Evolutionary conservation across 179 eudicot genomes (phyloP).

Genomic region (Kewa caespitosa): DNA sequence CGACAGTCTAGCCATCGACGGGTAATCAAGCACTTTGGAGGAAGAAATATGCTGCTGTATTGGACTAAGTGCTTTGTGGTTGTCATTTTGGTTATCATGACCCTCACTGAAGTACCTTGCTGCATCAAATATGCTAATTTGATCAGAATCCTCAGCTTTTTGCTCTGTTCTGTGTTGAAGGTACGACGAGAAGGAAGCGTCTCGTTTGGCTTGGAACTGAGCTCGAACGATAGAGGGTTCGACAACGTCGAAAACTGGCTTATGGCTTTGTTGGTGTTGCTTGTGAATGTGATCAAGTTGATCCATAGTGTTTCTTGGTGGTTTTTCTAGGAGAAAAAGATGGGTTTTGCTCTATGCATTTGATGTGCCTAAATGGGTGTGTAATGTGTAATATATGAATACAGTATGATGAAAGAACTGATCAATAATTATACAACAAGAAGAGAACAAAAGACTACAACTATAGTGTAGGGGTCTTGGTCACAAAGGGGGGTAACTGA

Average conservation of each 20-base stretch:
- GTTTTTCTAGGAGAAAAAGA: background rate
- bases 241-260: conserved; percentile 24
- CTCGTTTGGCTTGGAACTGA: conserved; percentile 29
- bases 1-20: conserved; percentile 45
- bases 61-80: background rate
- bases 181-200: conserved; percentile 33
- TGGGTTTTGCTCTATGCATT: background rate
- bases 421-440: conserved; percentile 29
- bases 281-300: conserved; percentile 22
- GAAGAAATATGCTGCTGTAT: background rate
- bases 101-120: conserved; percentile 66
- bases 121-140: conserved; percentile 76
- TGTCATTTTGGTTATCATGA: conserved; percentile 23
- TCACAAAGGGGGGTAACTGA: background rate
- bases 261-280: conserved; percentile 26
- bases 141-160: conserved; percentile 53
- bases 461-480: conserved; percentile 21
- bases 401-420: background rate
- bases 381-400: conserved; percentile 25
- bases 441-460: conserved; percentile 33
- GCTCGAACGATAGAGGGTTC: conserved; percentile 32
- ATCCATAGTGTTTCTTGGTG: conserved; percentile 10
- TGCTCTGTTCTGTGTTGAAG: conserved; percentile 14
- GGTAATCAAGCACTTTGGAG: conserved; percentile 6
- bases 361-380: background rate